A percentile compares a stretch with the other conserved stretches of the same genome.
Evolutionary conservation across 2,329 filamentous ascomycete species (phyloP).

Genomic region (Fusarium sp.): DNA sequence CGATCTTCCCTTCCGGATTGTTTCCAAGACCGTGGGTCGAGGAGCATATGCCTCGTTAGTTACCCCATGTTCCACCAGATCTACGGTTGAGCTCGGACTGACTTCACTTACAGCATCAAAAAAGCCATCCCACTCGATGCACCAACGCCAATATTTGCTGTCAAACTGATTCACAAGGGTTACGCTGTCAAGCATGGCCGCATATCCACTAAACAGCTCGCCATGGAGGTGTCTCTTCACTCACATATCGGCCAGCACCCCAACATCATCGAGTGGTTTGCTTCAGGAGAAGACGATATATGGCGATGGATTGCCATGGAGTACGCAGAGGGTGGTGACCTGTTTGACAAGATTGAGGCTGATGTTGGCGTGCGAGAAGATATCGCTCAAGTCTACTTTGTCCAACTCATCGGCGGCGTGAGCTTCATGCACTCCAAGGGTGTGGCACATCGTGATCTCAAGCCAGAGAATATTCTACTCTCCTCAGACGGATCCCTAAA

Average conservation of each 20-base stretch:
- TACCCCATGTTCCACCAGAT: constrained; percentile 11
- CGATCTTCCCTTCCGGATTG: constrained; percentile 90
- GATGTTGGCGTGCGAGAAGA: constrained; percentile 95
- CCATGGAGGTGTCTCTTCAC: constrained; percentile 92
- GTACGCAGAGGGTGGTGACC: constrained; percentile 90
- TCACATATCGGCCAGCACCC: constrained; percentile 87
- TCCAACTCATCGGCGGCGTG: constrained; percentile 88
- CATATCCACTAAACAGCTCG: constrained; percentile 87
- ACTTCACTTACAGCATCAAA: constrained; percentile 74
- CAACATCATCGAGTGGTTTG: constrained; percentile 94
- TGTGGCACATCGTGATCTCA: constrained; percentile 90
- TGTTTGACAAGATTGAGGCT: constrained; percentile 99
- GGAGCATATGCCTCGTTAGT: constrained; percentile 95
- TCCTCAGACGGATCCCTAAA: constrained; percentile 88
- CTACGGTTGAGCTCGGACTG: constrained; percentile 7
- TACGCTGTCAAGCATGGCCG: constrained; percentile 91
- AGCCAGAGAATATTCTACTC: constrained; percentile 95
- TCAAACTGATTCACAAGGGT: constrained; percentile 98
- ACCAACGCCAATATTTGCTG: constrained; percentile 84
- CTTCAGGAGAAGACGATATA: constrained; percentile 81
- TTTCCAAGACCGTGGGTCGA: constrained; percentile 96
- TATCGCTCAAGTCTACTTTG: constrained; percentile 96
- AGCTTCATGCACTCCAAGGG: constrained; percentile 97
- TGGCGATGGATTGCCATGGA: constrained; percentile 99
- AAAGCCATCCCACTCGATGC: constrained; percentile 83